Conservation (phyloP, 495 filamentous ascomycete species). For the Neurospora pannonica region DNA sequence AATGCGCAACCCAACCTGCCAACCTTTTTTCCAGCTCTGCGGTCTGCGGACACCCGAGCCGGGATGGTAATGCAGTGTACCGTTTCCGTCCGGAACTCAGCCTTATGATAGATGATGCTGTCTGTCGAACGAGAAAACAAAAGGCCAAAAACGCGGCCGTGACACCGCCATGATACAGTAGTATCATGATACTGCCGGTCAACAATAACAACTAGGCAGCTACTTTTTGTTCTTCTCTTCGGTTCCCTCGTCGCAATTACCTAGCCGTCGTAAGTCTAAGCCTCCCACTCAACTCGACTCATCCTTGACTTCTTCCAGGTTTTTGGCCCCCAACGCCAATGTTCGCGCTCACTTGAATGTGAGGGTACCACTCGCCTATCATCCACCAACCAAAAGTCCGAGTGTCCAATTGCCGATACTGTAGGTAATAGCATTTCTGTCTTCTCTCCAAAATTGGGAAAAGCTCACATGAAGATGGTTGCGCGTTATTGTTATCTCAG, state of each 20-base stretch:
- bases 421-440: background rate
- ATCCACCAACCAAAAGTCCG: background rate
- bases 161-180: background rate
- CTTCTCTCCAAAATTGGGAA: background rate
- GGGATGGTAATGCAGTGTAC: background rate
- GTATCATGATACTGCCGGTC: background rate
- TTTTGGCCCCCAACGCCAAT: background rate
- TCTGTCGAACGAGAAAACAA: background rate
- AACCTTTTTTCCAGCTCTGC: background rate
- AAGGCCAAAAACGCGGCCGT: background rate
- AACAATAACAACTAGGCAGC: background rate
- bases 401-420: background rate
- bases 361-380: background rate
- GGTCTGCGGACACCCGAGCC: background rate
- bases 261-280: background rate
- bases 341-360: background rate
- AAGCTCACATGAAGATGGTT: background rate
- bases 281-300: background rate
- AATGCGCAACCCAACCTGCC: background rate
- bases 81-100: background rate
- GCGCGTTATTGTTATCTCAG: background rate
- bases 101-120: background rate
- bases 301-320: background rate
- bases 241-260: background rate
- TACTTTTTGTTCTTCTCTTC: background rate